These are phyloP conservation scores for Mimosa pudica DNA, from an alignment of 306 rosid species.

Conservation along the genomic window DNA sequence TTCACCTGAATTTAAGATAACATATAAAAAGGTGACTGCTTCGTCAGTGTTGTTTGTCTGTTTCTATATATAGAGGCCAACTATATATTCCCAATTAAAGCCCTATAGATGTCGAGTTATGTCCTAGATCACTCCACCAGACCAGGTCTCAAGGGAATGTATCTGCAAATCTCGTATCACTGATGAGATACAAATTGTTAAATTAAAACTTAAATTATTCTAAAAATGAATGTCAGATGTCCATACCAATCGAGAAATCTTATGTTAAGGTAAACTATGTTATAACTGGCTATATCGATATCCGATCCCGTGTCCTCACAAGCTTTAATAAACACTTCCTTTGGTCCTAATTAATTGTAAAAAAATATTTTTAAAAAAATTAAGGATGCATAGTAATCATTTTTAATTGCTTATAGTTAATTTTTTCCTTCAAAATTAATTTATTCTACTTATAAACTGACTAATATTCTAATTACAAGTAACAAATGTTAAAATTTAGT, in stretches of 20 bases:
- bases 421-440: no score
- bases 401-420: no score
- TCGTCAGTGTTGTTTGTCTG: not conserved
- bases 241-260: not conserved
- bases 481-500: no score
- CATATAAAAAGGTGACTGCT: not conserved
- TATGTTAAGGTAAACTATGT: not conserved
- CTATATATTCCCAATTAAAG: not conserved
- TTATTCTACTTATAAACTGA: no score
- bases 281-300: not conserved
- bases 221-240: not conserved
- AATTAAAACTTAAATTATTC: not conserved
- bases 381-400: no score
- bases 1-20: slow-evolving; percentile 1
- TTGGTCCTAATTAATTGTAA: no score
- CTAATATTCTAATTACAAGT: no score
- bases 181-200: no score
- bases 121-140: not conserved
- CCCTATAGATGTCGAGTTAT: not conserved
- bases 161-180: no score
- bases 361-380: no score
- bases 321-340: not conserved
- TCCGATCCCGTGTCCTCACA: not conserved
- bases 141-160: no score
- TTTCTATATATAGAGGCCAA: not conserved